phyloP scores from a whole-genome alignment of 257 asterid genomes.

The Datura wrightii region DNA sequence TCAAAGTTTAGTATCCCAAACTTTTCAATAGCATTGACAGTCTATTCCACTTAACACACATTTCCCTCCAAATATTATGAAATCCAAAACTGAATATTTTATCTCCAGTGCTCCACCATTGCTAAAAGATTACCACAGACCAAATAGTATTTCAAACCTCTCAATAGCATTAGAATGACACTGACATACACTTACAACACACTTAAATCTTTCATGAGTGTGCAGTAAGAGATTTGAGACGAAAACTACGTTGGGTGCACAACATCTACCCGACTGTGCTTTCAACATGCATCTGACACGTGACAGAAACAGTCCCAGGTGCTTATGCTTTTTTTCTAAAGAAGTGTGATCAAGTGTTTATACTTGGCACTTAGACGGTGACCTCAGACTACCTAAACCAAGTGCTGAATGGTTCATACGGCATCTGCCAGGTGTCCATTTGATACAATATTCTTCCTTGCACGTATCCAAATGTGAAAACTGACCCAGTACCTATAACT shows the following conservation, averaged over 20 bases:
- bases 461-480: background rate
- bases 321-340: background rate
- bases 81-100: background rate
- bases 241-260: background rate
- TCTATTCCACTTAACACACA: background rate
- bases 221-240: conserved; percentile 8
- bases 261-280: background rate
- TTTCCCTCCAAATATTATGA: background rate
- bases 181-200: background rate
- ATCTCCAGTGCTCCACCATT: background rate
- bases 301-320: background rate
- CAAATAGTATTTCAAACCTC: background rate
- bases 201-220: background rate
- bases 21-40: too few relatives aligned
- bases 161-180: background rate
- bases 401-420: background rate
- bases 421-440: background rate
- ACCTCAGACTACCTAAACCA: background rate
- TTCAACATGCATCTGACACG: background rate
- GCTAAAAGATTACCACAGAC: background rate
- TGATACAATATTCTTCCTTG: background rate
- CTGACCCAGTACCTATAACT: background rate
- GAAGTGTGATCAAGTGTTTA: background rate
- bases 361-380: background rate
- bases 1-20: too few relatives aligned